Evolutionary conservation across 768 basidiomycete species (phyloP).

Genomic region (Tylopilus vinaceipallidus): DNA sequence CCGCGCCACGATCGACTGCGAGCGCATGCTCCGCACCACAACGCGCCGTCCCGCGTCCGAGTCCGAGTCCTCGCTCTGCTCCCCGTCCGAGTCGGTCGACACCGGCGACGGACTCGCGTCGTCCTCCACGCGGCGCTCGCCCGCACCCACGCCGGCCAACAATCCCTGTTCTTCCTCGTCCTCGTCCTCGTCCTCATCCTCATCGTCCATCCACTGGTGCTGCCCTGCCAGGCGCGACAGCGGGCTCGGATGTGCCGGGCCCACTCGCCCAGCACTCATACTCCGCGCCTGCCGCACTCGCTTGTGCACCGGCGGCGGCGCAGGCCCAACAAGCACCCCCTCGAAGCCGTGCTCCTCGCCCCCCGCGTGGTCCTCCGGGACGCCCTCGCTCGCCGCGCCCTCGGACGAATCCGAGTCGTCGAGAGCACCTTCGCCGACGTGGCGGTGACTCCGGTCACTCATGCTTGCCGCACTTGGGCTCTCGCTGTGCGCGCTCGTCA

Average conservation of each 20-base stretch:
- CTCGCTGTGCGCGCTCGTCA: constrained; percentile 30
- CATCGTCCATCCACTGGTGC: constrained; percentile 53
- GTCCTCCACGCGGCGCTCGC: constrained; percentile 39
- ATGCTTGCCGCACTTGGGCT: constrained; percentile 34
- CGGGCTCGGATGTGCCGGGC: constrained; percentile 57
- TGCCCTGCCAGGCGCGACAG: constrained; percentile 56
- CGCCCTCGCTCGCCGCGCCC: constrained; percentile 17
- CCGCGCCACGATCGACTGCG: constrained; percentile 32
- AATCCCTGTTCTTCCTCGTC: no score
- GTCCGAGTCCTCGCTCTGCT: constrained; percentile 34
- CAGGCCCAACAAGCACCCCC: constrained; percentile 16
- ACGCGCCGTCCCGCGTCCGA: neutral
- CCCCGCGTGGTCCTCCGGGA: constrained; percentile 16
- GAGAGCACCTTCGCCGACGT: constrained; percentile 75
- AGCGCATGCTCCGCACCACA: neutral
- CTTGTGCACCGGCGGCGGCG: constrained; percentile 28
- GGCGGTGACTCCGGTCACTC: constrained; percentile 49
- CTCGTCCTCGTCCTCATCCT: constrained; percentile 30
- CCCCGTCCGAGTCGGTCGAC: constrained; percentile 63
- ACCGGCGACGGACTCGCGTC: constrained; percentile 54
- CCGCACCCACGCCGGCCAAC: neutral
- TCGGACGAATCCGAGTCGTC: constrained; percentile 74
- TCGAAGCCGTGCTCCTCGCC: constrained; percentile 32
- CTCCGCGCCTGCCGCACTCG: no score
- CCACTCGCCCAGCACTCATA: constrained; percentile 22